These are phyloP conservation scores for Wickerhamomyces bovis DNA, from an alignment of 805 yeast species.

Conservation along the genomic window DNA sequence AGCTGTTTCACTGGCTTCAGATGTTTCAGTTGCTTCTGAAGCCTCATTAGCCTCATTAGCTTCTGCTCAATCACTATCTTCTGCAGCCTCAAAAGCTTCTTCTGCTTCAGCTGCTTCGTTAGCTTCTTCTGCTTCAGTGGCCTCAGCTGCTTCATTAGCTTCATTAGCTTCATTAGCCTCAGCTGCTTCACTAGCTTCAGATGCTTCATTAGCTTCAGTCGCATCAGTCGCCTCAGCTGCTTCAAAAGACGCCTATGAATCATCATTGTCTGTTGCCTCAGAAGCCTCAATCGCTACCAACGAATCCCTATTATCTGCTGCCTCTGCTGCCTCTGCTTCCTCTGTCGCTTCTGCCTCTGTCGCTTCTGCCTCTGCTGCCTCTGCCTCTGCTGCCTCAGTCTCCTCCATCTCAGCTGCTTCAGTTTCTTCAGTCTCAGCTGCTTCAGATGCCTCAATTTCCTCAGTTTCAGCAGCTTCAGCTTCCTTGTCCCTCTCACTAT, in stretches of 20 bases:
- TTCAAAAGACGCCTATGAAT: conserved; percentile 12
- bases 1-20: conserved; percentile 16
- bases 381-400: conserved; percentile 15
- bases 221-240: conserved; percentile 12
- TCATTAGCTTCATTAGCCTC: conserved; percentile 16
- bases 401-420: conserved; percentile 14
- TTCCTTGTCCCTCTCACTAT: conserved; percentile 19
- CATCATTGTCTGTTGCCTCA: conserved; percentile 6
- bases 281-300: conserved; percentile 12
- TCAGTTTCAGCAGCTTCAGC: conserved; percentile 13
- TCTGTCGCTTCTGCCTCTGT: conserved; percentile 23
- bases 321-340: conserved; percentile 8
- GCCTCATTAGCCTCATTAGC: conserved; percentile 7
- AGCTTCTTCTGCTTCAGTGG: conserved; percentile 5
- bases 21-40: conserved; percentile 16
- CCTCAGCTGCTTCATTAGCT: conserved; percentile 19
- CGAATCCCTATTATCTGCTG: conserved; percentile 4
- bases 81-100: conserved; percentile 19
- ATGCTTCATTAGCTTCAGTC: conserved; percentile 13
- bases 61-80: conserved; percentile 3
- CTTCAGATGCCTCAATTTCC: conserved; percentile 15
- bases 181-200: conserved; percentile 9
- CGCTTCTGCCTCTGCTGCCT: conserved; percentile 18
- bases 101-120: conserved; percentile 10
- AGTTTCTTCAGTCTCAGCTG: conserved; percentile 6